These are phyloP conservation scores for Amylocarpus encephaloides DNA, from an alignment of 2,329 filamentous ascomycete species.

Conservation along the genomic window DNA sequence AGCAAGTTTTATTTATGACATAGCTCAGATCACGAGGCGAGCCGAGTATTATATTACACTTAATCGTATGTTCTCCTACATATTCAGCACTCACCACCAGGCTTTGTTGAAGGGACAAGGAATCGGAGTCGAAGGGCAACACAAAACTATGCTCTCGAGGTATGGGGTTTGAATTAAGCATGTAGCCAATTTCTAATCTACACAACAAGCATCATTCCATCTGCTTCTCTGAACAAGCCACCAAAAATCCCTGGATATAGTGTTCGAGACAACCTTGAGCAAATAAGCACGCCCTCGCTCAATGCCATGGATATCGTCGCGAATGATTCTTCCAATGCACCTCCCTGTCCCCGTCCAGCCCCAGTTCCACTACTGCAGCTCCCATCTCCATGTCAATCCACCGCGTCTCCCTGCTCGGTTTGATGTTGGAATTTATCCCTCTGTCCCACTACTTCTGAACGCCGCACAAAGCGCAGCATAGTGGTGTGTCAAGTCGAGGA, in stretches of 20 bases:
- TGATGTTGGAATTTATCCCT: slow-evolving; percentile 14
- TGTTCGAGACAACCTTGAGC: not conserved
- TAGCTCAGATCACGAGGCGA: too few relatives aligned
- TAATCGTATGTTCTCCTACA: too few relatives aligned
- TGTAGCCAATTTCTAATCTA: not conserved
- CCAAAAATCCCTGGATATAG: not conserved
- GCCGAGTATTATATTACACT: too few relatives aligned
- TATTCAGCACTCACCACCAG: too few relatives aligned
- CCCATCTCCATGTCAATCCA: not conserved
- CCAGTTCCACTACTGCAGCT: not conserved
- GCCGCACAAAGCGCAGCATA: slow-evolving; percentile 92
- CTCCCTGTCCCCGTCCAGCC: not conserved
- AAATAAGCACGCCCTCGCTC: not conserved
- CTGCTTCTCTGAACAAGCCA: not conserved
- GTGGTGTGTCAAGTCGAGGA: slow-evolving; percentile 90
- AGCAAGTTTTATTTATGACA: too few relatives aligned
- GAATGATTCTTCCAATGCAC: not conserved
- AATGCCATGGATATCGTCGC: not conserved
- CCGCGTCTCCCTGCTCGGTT: too few relatives aligned
- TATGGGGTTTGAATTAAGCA: not conserved
- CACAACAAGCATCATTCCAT: not conserved
- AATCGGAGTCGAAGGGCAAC: too few relatives aligned
- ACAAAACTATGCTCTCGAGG: too few relatives aligned
- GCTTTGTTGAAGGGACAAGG: too few relatives aligned
- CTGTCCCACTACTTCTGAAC: slow-evolving; percentile 78